Evolutionary conservation across 176 grass and related monocot genomes (phyloP).

Genomic region (Neostapfia colusana): DNA sequence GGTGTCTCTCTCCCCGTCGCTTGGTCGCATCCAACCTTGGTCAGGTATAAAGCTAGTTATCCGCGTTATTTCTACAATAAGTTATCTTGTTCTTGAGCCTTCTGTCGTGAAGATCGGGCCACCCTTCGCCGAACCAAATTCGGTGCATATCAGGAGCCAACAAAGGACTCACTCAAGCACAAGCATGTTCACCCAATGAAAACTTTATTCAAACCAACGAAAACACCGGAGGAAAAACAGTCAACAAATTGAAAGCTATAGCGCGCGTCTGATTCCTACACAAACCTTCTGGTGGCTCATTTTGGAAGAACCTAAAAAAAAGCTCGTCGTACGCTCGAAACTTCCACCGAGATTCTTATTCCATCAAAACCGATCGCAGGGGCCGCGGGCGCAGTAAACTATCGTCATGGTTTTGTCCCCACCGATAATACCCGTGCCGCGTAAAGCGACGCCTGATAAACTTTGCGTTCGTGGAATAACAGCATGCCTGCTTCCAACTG

Average conservation of each 20-base stretch:
- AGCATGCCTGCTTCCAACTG: background rate
- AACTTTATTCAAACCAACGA: background rate
- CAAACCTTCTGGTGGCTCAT: background rate
- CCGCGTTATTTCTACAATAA: too few species aligned
- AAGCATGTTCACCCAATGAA: background rate
- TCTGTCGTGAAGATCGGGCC: too few species aligned
- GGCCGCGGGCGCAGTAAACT: background rate
- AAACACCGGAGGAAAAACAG: background rate
- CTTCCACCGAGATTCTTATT: constrained; percentile 27
- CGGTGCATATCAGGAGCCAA: background rate
- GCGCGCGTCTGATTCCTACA: background rate
- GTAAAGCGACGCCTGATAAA: constrained; percentile 14
- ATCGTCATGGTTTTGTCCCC: constrained; percentile 23
- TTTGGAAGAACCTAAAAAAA: background rate
- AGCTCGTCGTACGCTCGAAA: background rate
- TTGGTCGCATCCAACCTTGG: too few species aligned
- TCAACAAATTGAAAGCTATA: background rate
- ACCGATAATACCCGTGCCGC: constrained; percentile 17
- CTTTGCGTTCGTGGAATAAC: constrained; percentile 12
- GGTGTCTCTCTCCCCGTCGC: too few species aligned
- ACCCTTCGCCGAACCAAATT: too few species aligned
- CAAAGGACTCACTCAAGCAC: constrained; percentile 5
- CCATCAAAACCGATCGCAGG: background rate
- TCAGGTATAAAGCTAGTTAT: too few species aligned
- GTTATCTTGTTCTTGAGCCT: too few species aligned